These are phyloP conservation scores for Vigna mungo DNA, from an alignment of 306 rosid species.

Conservation along the genomic window DNA sequence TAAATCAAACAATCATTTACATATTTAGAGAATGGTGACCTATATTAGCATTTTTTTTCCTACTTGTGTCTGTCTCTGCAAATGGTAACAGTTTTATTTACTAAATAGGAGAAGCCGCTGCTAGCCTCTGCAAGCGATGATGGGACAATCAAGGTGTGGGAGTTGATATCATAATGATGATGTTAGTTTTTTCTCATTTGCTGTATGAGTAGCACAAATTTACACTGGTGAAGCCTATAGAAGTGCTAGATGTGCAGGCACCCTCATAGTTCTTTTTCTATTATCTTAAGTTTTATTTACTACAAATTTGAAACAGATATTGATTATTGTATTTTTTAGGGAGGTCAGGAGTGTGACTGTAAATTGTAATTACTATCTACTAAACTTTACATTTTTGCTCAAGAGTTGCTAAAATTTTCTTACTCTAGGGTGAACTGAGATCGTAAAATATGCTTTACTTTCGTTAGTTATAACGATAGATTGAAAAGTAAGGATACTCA, in stretches of 20 bases:
- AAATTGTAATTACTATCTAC: constrained; percentile 42
- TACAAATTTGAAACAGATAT: constrained; percentile 6
- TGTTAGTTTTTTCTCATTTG: constrained; percentile 44
- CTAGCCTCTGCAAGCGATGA: constrained; percentile 93
- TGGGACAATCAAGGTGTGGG: constrained; percentile 89
- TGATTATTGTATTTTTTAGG: constrained; percentile 36
- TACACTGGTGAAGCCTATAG: constrained; percentile 43
- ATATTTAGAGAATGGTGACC: constrained; percentile 30
- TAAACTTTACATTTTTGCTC: constrained; percentile 33
- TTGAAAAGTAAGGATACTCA: constrained; percentile 20
- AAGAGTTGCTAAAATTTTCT: constrained; percentile 19
- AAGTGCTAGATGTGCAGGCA: constrained; percentile 43
- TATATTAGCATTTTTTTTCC: constrained; percentile 33
- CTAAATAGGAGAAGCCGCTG: constrained; percentile 68
- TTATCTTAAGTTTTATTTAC: constrained; percentile 16
- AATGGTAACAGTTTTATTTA: constrained; percentile 24
- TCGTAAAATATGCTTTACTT: constrained; percentile 2
- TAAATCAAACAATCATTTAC: neutral
- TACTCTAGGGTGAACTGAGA: constrained; percentile 16
- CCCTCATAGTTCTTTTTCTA: constrained; percentile 37
- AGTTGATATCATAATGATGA: constrained; percentile 64
- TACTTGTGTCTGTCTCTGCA: constrained; percentile 25
- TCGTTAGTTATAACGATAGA: neutral
- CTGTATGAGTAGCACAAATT: constrained; percentile 42
- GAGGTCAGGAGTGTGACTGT: constrained; percentile 36